Evolutionary conservation across 1,139 yeast species (phyloP), one percentile per base, ranked within the genome.

Genomic region (Diutina ranongensis): DNA sequence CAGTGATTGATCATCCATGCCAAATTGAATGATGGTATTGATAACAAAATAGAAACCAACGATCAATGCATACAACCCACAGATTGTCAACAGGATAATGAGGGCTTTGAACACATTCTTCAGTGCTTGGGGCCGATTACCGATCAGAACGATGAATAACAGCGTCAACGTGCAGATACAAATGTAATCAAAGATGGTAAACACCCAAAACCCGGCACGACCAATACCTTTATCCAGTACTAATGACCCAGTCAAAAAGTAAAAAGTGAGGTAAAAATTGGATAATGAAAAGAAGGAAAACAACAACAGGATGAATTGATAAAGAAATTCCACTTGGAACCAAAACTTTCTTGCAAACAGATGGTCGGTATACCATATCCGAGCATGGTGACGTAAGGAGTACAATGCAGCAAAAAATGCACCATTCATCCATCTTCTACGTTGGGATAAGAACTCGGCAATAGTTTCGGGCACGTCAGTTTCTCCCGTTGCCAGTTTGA

Each of bases 341-440:
- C 83, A 80, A 51, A 85, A 60, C 60, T 89, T 88, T 59, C 98
- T 74, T 8, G 78, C 60, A 19, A 67, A 54, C 1, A 95, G 82
- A 61, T 92, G 98, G 55, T 80, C 92, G 0, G 98, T 89, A 45
- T 67, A 59, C 95, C 96, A 89, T 45, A 92, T 80, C 56, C 81
- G 85, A 49, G 71, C 71, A 59, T 82, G 83, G 58, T 88, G 88
- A 20, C 84, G 61, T 57, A 85, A 86, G 0, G 97, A 81, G 59
- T 83, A 92, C 49, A 92, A 67, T 1, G 97, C 97, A 2, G 98
- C 97, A 65, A 92, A 92, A 58, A 89, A 79, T 0, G 98, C 96
- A 66, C 98, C 98, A 61, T 92, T 92, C 47, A 92, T 77, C 98
- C 98, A 92, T 67, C 98, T 80, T 67, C 98, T 78, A 68, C 98